Percentiles rank a stretch among this genome's conserved stretches.
phyloP scores from a whole-genome alignment of 2,329 filamentous ascomycete genomes.

The Beauveria sp. region DNA sequence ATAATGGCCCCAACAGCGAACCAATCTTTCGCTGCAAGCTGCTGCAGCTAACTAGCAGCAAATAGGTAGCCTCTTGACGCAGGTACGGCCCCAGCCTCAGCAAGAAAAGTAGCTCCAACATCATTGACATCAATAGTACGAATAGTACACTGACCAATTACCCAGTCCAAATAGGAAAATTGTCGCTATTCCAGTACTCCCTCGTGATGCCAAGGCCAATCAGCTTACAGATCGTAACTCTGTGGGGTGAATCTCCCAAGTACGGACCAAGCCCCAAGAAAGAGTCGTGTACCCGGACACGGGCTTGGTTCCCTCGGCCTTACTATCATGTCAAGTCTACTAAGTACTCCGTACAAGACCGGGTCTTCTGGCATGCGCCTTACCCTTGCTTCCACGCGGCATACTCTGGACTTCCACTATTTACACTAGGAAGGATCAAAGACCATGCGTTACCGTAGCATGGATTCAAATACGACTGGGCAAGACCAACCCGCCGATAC shows the following conservation, averaged over 20 bases:
- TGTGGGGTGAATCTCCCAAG: neutral
- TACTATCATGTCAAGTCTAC: neutral
- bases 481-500: neutral
- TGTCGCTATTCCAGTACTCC: neutral
- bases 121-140: too few relatives aligned
- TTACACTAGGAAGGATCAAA: conserved; percentile 3
- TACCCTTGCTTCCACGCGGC: neutral
- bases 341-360: neutral
- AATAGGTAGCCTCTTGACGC: neutral
- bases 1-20: neutral
- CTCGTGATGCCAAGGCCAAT: neutral
- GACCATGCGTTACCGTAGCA: neutral
- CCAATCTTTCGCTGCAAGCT: neutral
- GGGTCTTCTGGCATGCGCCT: neutral
- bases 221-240: neutral
- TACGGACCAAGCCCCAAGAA: neutral
- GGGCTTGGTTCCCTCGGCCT: neutral
- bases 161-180: neutral
- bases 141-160: neutral
- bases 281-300: neutral
- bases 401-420: neutral
- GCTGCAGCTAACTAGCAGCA: neutral
- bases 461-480: neutral
- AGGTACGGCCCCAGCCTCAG: neutral
- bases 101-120: neutral